These are phyloP conservation scores for Hirsutella thompsonii DNA, from an alignment of 2,329 filamentous ascomycete genomes.

Conservation along the genomic window DNA sequence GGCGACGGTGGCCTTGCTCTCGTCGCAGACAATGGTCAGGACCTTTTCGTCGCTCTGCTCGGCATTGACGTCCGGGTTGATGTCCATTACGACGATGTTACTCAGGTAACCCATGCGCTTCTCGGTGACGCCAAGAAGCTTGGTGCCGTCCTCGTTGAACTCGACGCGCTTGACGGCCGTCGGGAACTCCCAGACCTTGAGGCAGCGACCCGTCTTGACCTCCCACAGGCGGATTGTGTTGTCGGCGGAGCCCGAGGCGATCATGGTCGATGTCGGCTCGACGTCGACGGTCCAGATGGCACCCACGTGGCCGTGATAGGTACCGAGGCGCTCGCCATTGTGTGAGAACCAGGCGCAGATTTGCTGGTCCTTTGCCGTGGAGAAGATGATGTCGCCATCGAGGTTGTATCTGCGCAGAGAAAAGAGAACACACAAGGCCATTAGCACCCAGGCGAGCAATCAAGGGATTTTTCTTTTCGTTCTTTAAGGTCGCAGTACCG, in stretches of 20 bases:
- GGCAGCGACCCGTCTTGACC: constrained; percentile 76
- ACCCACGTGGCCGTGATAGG: constrained; percentile 93
- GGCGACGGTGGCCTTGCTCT: constrained; percentile 94
- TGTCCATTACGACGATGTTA: constrained; percentile 86
- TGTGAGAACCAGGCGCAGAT: constrained; percentile 95
- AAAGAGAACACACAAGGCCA: neutral
- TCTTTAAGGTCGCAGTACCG: too few species aligned
- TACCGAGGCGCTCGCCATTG: constrained; percentile 94
- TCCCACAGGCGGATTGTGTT: constrained; percentile 98
- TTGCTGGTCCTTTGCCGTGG: constrained; percentile 88
- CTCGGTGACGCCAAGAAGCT: constrained; percentile 89
- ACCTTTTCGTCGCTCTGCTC: constrained; percentile 74
- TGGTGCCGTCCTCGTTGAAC: constrained; percentile 86
- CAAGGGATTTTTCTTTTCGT: too few species aligned
- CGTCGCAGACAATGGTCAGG: constrained; percentile 82
- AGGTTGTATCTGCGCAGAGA: constrained; percentile 57
- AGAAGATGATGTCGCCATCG: constrained; percentile 96
- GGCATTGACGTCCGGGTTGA: constrained; percentile 70
- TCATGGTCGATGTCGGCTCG: constrained; percentile 79
- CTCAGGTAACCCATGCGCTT: constrained; percentile 95
- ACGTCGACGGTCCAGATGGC: constrained; percentile 98
- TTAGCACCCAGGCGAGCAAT: neutral
- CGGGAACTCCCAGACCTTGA: constrained; percentile 97
- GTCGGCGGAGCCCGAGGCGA: constrained; percentile 92
- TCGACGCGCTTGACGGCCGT: constrained; percentile 97